phyloP scores from a whole-genome alignment of 2,329 filamentous ascomycete species.

The Trichoderma koningiopsis region DNA sequence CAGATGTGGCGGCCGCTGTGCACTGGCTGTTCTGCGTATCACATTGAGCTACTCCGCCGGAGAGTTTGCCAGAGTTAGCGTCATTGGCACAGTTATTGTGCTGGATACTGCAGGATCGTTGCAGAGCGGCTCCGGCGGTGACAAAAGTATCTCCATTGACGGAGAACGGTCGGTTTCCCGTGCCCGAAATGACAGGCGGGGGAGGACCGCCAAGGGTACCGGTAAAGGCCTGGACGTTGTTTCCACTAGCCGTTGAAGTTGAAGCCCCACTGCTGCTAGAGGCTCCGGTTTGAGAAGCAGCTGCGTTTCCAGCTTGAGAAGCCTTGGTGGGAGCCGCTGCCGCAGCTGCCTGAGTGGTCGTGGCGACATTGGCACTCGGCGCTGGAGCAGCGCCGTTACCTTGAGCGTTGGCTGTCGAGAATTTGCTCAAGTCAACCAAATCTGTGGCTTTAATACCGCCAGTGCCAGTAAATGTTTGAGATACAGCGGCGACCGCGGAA shows the following conservation, averaged over 20 bases:
- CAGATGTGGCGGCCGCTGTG: background rate
- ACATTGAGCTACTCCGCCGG: conserved; percentile 41
- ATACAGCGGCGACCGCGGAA: background rate
- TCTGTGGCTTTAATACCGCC: background rate
- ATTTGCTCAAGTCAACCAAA: background rate
- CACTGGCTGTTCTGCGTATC: background rate
- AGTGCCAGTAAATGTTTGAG: background rate
- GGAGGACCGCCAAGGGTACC: background rate
- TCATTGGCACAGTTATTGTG: conserved; percentile 63
- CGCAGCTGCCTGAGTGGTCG: background rate
- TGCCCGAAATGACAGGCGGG: background rate
- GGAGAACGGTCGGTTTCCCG: conserved; percentile 52
- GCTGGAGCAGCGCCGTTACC: background rate
- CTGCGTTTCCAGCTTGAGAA: background rate
- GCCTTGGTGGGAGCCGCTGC: background rate
- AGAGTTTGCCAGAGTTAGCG: conserved; percentile 53
- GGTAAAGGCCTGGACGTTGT: background rate
- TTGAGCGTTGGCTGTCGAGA: background rate
- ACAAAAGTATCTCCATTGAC: conserved; percentile 62
- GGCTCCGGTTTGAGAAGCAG: background rate
- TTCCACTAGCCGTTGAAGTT: background rate
- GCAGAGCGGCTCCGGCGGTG: conserved; percentile 55
- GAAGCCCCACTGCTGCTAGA: background rate
- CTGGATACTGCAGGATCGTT: conserved; percentile 65
- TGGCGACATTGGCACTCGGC: background rate